A percentile compares a stretch with the other conserved stretches of the same genome.
These are phyloP conservation scores for Glycine latifolia DNA, from an alignment of 306 rosid species.

Conservation along the genomic window DNA sequence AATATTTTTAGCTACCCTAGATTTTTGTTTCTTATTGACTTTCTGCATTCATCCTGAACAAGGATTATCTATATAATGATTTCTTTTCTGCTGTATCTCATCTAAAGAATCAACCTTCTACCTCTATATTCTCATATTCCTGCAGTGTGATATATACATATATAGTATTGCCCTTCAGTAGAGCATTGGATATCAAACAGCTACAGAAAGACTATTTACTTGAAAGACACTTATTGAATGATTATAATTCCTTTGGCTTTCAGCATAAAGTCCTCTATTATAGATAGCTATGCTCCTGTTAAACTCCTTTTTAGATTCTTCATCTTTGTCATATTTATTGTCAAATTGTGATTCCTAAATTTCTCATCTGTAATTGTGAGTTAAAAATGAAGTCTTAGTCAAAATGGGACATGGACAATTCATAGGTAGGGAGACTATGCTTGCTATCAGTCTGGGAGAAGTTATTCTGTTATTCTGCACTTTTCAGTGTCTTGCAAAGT, in stretches of 20 bases:
- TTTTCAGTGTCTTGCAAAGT: background rate
- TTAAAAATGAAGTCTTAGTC: constrained; percentile 4
- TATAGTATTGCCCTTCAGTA: background rate
- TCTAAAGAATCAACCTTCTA: background rate
- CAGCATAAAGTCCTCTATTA: too few relatives aligned
- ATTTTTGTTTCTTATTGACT: background rate
- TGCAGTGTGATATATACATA: too few relatives aligned
- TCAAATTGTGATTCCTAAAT: constrained; percentile 16
- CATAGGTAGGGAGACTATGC: background rate
- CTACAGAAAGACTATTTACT: background rate
- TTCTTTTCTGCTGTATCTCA: too few relatives aligned
- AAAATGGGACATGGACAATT: background rate
- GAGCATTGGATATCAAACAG: constrained; percentile 27
- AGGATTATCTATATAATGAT: background rate
- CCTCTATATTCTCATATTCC: background rate
- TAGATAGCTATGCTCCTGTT: constrained; percentile 1
- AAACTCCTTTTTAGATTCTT: constrained; percentile 10
- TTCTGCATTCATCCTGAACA: background rate
- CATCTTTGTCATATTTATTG: constrained; percentile 2
- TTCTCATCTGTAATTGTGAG: background rate
- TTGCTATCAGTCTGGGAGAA: background rate
- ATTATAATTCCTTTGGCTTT: constrained; percentile 21
- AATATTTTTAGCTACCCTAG: background rate
- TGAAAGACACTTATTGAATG: background rate
- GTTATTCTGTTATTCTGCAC: background rate